Percentiles rank a stretch among this genome's conserved stretches.
Conservation (phyloP, 257 asterid species). For the Capsicum rhomboideum region DNA sequence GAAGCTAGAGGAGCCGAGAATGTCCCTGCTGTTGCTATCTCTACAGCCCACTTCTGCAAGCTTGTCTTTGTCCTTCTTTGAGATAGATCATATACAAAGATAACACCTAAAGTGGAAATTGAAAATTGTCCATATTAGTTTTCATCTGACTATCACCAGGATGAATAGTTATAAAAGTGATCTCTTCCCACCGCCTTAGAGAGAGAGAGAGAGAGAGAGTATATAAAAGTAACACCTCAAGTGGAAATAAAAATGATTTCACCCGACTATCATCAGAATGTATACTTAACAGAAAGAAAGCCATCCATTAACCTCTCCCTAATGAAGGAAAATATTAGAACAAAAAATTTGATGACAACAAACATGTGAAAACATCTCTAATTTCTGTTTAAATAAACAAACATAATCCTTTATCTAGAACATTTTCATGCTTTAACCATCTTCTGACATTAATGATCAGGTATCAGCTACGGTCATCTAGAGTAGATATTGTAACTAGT, state of each 20-base stretch:
- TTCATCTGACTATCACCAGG: background rate
- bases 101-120: slow-evolving; percentile 52
- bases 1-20: slow-evolving; percentile 92
- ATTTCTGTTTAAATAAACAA: background rate
- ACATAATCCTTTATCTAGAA: background rate
- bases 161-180: background rate
- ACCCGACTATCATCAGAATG: background rate
- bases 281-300: background rate
- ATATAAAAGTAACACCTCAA: background rate
- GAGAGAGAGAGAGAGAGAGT: background rate
- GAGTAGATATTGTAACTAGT: background rate
- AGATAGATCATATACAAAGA: slow-evolving; percentile 91
- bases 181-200: background rate
- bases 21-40: slow-evolving; percentile 78
- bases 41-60: slow-evolving; percentile 93
- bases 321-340: background rate
- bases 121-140: background rate
- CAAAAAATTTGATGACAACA: background rate
- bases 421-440: background rate
- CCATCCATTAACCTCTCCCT: background rate
- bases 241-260: background rate
- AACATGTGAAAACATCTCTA: background rate
- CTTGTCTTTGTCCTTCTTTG: slow-evolving; percentile 86
- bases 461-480: background rate
- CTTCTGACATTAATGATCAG: background rate